Percentiles rank a stretch among this genome's conserved stretches.
These are phyloP conservation scores for Massarina eburnea DNA, from an alignment of 2,329 filamentous ascomycete species.

Conservation along the genomic window DNA sequence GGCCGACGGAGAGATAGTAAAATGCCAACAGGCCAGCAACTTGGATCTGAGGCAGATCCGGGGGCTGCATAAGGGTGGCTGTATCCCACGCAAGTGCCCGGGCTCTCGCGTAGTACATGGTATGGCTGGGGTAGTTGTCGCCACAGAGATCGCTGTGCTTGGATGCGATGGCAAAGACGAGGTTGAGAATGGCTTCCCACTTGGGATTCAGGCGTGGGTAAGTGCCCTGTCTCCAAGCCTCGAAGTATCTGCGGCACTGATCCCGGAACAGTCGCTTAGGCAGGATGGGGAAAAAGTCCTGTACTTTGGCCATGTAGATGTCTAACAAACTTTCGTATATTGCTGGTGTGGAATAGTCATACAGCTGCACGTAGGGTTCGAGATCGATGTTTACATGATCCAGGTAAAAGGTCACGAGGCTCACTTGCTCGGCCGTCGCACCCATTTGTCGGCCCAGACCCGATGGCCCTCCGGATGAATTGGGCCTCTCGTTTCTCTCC, in stretches of 20 bases:
- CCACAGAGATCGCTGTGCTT: slow-evolving; percentile 39
- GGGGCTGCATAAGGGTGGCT: slow-evolving; percentile 30
- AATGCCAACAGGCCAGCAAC: slow-evolving; percentile 42
- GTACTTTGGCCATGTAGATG: slow-evolving; percentile 44
- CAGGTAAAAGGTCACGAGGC: slow-evolving; percentile 36
- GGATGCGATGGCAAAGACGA: slow-evolving; percentile 48
- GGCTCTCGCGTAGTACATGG: slow-evolving; percentile 44
- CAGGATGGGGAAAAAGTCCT: slow-evolving; percentile 44
- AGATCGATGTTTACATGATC: slow-evolving; percentile 30
- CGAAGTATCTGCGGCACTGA: slow-evolving; percentile 39
- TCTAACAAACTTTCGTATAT: slow-evolving; percentile 36
- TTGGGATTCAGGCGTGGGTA: slow-evolving; percentile 21
- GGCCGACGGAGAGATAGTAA: slow-evolving; percentile 44
- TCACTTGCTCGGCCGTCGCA: slow-evolving; percentile 28
- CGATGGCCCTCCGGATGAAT: slow-evolving; percentile 9
- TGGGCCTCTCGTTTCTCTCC: slow-evolving; percentile 14
- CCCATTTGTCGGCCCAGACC: neutral
- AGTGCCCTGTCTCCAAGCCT: slow-evolving; percentile 19
- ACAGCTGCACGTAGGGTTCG: slow-evolving; percentile 30
- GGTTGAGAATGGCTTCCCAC: slow-evolving; percentile 46
- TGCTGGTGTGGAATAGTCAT: slow-evolving; percentile 34
- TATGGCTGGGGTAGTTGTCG: slow-evolving; percentile 34
- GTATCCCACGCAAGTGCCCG: slow-evolving; percentile 35
- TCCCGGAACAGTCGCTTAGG: slow-evolving; percentile 32
- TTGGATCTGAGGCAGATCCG: slow-evolving; percentile 45